Conservation (phyloP, 2,329 filamentous ascomycete species). For the Neoscytalidium dimidiatum region DNA sequence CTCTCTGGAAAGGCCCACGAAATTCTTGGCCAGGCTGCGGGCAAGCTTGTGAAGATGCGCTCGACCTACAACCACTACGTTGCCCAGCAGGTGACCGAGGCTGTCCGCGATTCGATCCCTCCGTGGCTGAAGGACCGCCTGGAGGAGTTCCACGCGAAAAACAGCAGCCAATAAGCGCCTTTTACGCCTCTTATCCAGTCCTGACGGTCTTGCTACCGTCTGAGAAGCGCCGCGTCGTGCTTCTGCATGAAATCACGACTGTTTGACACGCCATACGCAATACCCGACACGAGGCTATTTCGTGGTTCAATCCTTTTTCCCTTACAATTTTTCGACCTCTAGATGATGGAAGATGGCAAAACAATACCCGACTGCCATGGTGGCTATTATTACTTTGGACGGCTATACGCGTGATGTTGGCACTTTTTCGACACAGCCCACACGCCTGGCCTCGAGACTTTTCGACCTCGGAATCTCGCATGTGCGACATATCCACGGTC, state of each 20-base stretch:
- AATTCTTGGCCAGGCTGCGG: conserved; percentile 14
- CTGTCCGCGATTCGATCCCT: conserved; percentile 17
- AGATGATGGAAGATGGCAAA: conserved; percentile 9
- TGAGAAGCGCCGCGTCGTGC: conserved; percentile 19
- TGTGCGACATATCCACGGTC: neutral
- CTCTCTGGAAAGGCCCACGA: conserved; percentile 35
- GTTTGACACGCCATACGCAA: conserved; percentile 15
- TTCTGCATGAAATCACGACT: conserved; percentile 18
- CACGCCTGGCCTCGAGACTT: neutral
- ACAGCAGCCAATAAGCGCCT: conserved; percentile 16
- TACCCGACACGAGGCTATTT: conserved; percentile 16
- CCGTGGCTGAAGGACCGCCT: conserved; percentile 20
- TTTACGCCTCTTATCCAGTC: neutral
- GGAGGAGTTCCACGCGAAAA: conserved; percentile 17
- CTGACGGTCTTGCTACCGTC: neutral
- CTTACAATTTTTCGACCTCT: conserved; percentile 1
- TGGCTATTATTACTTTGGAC: conserved; percentile 14
- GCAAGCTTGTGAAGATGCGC: conserved; percentile 16
- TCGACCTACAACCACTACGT: conserved; percentile 19
- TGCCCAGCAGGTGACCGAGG: conserved; percentile 14
- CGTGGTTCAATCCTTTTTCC: conserved; percentile 13
- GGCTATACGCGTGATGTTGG: conserved; percentile 2
- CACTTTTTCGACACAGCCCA: neutral
- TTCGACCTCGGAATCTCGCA: neutral
- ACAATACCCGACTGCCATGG: conserved; percentile 1